phyloP scores from a whole-genome alignment of 805 yeast species.

The Ogataea wickerhamii region DNA sequence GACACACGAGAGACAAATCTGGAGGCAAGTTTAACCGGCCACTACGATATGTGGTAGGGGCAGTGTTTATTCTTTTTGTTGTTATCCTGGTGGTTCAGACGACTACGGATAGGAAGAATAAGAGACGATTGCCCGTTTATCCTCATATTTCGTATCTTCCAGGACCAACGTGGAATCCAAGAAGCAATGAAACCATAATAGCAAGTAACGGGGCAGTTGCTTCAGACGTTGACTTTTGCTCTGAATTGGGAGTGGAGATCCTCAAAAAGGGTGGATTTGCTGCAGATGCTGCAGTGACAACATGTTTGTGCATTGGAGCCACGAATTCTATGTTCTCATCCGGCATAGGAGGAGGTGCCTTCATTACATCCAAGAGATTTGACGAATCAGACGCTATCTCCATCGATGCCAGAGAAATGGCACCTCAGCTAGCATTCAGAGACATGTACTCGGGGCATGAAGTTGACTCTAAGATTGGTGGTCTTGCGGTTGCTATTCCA shows the following conservation, averaged over 20 bases:
- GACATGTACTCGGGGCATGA: slow-evolving; percentile 58
- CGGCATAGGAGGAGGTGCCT: slow-evolving; percentile 94
- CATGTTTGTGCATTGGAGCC: slow-evolving; percentile 84
- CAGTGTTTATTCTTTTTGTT: too few relatives aligned
- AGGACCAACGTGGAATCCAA: slow-evolving; percentile 44
- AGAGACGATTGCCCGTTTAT: not conserved
- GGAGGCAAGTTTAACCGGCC: too few relatives aligned
- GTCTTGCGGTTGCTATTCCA: slow-evolving; percentile 84
- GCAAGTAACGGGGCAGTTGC: slow-evolving; percentile 61
- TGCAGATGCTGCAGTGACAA: slow-evolving; percentile 90
- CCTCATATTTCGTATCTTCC: slow-evolving; percentile 22
- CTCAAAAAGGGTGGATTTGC: slow-evolving; percentile 67
- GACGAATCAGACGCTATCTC: slow-evolving; percentile 48
- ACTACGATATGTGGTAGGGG: too few relatives aligned
- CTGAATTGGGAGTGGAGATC: slow-evolving; percentile 57
- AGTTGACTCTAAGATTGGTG: slow-evolving; percentile 64
- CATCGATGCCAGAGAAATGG: slow-evolving; percentile 86
- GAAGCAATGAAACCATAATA: slow-evolving; percentile 32
- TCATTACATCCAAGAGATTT: slow-evolving; percentile 46
- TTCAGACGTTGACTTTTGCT: slow-evolving; percentile 61
- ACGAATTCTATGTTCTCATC: slow-evolving; percentile 82
- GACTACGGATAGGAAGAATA: not conserved
- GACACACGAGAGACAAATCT: too few relatives aligned
- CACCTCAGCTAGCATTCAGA: slow-evolving; percentile 60
- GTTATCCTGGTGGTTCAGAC: too few relatives aligned